Percentiles rank a stretch among this genome's conserved stretches.
Evolutionary conservation across 148 eudicot species (phyloP).

Genomic region (Polygonum aviculare): DNA sequence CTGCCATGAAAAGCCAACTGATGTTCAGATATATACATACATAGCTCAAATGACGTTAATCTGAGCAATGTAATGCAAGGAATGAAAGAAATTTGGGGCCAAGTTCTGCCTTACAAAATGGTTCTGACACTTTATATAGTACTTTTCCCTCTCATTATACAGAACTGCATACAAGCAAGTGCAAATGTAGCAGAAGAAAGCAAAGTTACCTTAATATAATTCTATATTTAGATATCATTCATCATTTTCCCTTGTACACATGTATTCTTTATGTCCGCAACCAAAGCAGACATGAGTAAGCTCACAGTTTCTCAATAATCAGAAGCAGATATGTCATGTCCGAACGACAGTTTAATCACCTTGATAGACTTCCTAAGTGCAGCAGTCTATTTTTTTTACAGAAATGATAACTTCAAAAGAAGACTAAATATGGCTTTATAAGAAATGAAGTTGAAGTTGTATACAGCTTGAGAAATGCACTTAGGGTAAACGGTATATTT

Average conservation of each 20-base stretch:
- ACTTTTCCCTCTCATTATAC: background rate
- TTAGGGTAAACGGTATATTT: too few relatives aligned
- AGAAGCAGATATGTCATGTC: too few relatives aligned
- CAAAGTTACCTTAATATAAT: background rate
- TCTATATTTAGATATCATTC: too few relatives aligned
- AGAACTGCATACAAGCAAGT: background rate
- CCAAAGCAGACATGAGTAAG: background rate
- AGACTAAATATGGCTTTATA: background rate
- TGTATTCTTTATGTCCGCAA: background rate
- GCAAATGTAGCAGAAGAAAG: background rate
- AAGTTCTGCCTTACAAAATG: background rate
- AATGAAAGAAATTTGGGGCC: background rate
- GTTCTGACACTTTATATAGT: background rate
- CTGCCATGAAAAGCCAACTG: conserved; percentile 27
- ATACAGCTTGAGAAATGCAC: too few relatives aligned
- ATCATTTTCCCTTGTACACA: too few relatives aligned
- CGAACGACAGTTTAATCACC: background rate
- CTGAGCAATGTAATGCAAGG: background rate
- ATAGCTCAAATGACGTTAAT: background rate
- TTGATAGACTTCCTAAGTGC: background rate
- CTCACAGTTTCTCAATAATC: too few relatives aligned
- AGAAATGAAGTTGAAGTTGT: too few relatives aligned
- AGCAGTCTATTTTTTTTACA: background rate
- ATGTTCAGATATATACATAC: background rate
- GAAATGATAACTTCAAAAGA: background rate